Evolutionary conservation across 2,329 filamentous ascomycete genomes (phyloP), one percentile per base, ranked within the genome.

Genomic region (Colletotrichum destructivum): DNA sequence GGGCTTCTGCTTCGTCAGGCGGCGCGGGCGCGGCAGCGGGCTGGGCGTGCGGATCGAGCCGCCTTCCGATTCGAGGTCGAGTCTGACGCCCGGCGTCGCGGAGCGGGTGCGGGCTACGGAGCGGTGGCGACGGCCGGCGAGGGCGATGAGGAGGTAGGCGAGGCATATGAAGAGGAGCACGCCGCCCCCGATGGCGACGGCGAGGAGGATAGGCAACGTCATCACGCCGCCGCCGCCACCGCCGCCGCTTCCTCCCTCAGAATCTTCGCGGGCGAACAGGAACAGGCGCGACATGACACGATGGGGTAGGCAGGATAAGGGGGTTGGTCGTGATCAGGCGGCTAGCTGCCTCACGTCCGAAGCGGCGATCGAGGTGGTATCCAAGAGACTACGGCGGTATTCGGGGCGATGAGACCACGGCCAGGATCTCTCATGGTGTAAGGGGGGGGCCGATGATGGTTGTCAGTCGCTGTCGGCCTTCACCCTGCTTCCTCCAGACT

Each of bases 101-200:
- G 51, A 15, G 8, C 26, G 23, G 31, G 60, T 8, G 18, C 15
- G 40, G 49, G 57, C 68, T 18, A 63, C 76, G 15, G 75, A 76
- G 2, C 75, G 72, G 40, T 77, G 74, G 38, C 77, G 77, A 54
- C 80, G 75, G 54, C 77, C 78, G 11, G 81, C 81, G 3, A 82
- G 73, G 78, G 83, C 84, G 7, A 85, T 75, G 56, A 87, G 81
- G 31, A 87, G 69, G 35, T 85, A 78, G 0, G 84, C 85, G 8
- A 88, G 69, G 9, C 75, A 78, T 2, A 82, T 78, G 75, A 87
- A 86, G 16, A 88, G 70, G 8, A 87, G 64, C 2, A 85, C 75
- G 18, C 84, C 84, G n/a, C 86, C 86, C 42, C 83, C 83, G 35
- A 90, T 74, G 15, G 84, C 83, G 65, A 89, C 85, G 65, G 82